Base-by-base conservation (phyloP, 495 filamentous ascomycete genomes). In the Bacidia gigantensis region DNA sequence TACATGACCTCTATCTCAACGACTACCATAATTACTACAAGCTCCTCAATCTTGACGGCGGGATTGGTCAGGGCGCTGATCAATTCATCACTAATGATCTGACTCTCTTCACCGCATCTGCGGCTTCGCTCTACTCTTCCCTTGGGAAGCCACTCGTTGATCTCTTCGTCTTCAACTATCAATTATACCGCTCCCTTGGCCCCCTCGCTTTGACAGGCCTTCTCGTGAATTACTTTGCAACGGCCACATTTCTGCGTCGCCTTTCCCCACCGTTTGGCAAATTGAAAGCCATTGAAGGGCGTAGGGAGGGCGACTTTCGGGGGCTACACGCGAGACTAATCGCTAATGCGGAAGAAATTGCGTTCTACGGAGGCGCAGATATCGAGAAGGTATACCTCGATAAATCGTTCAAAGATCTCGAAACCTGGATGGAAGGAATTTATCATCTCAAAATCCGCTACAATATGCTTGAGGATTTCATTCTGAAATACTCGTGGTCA, bases 81-180 rank as follows among this genome's bases (percentile, higher is more conserved):
- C 93, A 97, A 62, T 99, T 89, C 67, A 96, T 99, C 64, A 96
- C 90, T 0, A 89, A 96, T 61, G 93, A 99, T 66, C 76, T 99
- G 3, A 95, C 92, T 0, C 71, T 93, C 11, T 97, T 99, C 72
- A 97, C 93, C 60, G 81, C 82, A 32, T 82, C 88, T 12, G 89
- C 93, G 11, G 89, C 93, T n/a, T 81, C 86, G 24, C 67, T 99
- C 0, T 96, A 96, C 67, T 96, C 90, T 1, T 95, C 89, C 0
- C 77, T 99, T 40, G 93, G 93, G 0, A 99, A 99, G 64, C 93
- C 93, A 0, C 78, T 96, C 58, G 85, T 97, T 20, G 93, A 99
- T 65, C 76, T 97, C 3, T 84, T 86, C 50, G 90, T 97, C 24
- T 97, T 99, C 72, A 97, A 93, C 67, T 97, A 92, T 63, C 89